phyloP scores from a whole-genome alignment of 2,329 filamentous ascomycete species.

The Neopestalotiopsis sp. region DNA sequence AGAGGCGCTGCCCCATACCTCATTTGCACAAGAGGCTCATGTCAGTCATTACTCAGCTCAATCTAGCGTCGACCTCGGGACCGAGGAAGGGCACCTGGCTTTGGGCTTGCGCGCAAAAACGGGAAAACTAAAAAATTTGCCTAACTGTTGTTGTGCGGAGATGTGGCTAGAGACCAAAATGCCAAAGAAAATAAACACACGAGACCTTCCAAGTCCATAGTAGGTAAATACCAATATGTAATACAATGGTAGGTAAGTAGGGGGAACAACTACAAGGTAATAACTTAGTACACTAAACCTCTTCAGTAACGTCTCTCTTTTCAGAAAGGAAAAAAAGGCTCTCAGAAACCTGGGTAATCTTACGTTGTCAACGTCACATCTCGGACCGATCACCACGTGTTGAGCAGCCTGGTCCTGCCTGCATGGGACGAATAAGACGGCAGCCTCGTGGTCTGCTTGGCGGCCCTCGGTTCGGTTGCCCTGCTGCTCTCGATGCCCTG shows the following conservation, averaged over 20 bases:
- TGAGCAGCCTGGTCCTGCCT: neutral
- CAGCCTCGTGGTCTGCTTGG: neutral
- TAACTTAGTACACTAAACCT: neutral
- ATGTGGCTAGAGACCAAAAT: neutral
- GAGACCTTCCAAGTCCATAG: neutral
- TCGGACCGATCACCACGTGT: conserved; percentile 19
- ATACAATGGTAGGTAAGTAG: neutral
- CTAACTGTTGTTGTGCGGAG: neutral
- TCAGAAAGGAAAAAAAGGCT: too few relatives aligned
- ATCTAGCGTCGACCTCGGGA: conserved; percentile 10
- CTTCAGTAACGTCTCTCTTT: neutral
- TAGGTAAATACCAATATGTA: neutral
- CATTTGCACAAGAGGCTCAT: neutral
- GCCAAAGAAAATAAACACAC: neutral
- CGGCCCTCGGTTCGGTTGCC: too few relatives aligned
- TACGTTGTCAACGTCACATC: conserved; percentile 16
- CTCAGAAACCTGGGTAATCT: neutral
- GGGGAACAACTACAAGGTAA: neutral
- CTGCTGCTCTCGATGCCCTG: neutral
- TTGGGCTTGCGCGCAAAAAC: neutral
- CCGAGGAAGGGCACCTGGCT: conserved; percentile 11
- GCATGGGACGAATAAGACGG: conserved; percentile 10
- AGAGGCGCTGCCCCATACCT: neutral
- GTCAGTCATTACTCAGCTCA: conserved; percentile 13
- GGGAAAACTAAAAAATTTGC: neutral